Conservation (phyloP, 2,329 filamentous ascomycete genomes). For the Thelonectria discophora region DNA sequence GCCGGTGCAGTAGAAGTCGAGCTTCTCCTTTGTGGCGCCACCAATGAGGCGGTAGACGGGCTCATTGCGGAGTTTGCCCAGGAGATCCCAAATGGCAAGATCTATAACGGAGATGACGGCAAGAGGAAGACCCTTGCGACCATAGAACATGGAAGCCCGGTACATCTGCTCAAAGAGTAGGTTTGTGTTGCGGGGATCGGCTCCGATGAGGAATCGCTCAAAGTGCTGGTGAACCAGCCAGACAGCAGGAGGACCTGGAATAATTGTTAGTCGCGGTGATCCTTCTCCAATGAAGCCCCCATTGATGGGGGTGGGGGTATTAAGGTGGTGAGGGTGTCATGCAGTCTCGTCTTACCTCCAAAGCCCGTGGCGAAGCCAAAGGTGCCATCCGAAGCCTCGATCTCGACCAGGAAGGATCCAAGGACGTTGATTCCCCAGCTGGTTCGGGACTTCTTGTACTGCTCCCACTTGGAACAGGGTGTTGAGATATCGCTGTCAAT, state of each 20-base stretch:
- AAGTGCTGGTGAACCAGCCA: constrained; percentile 96
- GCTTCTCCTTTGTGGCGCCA: constrained; percentile 81
- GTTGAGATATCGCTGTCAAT: constrained; percentile 93
- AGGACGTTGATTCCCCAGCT: constrained; percentile 97
- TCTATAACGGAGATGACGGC: constrained; percentile 96
- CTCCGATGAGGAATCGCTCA: constrained; percentile 87
- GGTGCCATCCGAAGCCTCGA: constrained; percentile 89
- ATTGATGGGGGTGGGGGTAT: constrained; percentile 7
- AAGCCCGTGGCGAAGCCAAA: constrained; percentile 95
- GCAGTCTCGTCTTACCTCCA: constrained; percentile 65
- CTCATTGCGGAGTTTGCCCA: constrained; percentile 90
- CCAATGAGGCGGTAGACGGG: constrained; percentile 96
- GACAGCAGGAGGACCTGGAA: constrained; percentile 82
- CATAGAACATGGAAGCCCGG: constrained; percentile 94
- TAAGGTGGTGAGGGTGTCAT: neutral
- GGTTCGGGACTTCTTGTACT: constrained; percentile 87
- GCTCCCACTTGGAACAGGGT: constrained; percentile 87
- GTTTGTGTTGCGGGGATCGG: constrained; percentile 91
- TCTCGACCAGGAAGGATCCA: constrained; percentile 89
- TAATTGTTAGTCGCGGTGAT: constrained; percentile 18
- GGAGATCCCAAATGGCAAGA: constrained; percentile 88
- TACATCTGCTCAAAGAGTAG: constrained; percentile 97
- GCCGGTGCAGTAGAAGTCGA: constrained; percentile 95
- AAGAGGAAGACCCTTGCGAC: constrained; percentile 87
- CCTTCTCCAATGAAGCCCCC: neutral